These are phyloP conservation scores for Sporothrix brasiliensis DNA, from an alignment of 2,329 filamentous ascomycete genomes.

Conservation along the genomic window DNA sequence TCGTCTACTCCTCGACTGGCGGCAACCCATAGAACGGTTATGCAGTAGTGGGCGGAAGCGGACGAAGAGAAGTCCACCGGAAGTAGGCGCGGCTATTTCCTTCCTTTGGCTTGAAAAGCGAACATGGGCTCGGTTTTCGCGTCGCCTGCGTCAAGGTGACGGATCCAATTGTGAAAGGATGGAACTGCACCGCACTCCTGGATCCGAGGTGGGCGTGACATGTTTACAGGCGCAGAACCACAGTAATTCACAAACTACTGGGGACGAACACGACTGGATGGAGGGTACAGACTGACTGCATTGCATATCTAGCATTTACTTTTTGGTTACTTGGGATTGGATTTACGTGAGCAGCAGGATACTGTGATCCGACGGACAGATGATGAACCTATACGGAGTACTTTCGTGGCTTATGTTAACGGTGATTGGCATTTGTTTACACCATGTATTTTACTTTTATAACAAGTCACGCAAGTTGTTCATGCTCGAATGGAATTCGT, in stretches of 20 bases:
- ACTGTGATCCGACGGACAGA: background rate
- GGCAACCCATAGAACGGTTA: constrained; percentile 27
- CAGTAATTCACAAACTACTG: background rate
- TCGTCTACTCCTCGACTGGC: constrained; percentile 49
- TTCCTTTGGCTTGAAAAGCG: background rate
- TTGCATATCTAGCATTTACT: constrained; percentile 19
- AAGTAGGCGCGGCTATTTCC: background rate
- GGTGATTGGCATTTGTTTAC: background rate
- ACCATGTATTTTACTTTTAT: constrained; percentile 1
- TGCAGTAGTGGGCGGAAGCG: background rate
- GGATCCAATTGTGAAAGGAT: background rate
- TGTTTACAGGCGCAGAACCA: background rate
- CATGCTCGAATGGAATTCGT: no score
- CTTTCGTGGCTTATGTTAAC: background rate
- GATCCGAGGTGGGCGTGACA: background rate
- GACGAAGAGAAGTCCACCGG: background rate
- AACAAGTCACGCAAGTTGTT: background rate
- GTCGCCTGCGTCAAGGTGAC: background rate
- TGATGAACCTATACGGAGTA: background rate
- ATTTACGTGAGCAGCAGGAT: background rate
- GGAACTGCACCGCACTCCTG: no score
- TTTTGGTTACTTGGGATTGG: constrained; percentile 13
- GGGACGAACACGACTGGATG: background rate
- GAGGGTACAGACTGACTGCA: background rate
- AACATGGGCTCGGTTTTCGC: background rate